phyloP scores from a whole-genome alignment of 345 rosid species.

The Geranium rotundifolium region DNA sequence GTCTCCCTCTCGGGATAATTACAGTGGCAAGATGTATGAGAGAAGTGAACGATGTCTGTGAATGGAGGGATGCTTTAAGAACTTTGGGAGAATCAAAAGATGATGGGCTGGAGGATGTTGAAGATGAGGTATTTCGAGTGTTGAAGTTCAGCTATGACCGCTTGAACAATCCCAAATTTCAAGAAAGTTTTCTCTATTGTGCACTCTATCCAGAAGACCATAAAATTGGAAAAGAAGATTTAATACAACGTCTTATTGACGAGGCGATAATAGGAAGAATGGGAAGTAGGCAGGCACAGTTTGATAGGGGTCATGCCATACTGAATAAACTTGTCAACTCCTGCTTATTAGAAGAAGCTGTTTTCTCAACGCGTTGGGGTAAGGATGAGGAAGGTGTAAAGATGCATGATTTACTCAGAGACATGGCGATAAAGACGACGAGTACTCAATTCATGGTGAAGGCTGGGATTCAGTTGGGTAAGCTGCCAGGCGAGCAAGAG shows the following conservation, averaged over 20 bases:
- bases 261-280: constrained; percentile 6
- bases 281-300: background rate
- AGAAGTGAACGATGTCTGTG: too few relatives aligned
- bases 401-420: constrained; percentile 16
- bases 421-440: constrained; percentile 8
- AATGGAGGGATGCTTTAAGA: constrained; percentile 12
- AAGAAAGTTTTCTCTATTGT: constrained; percentile 11
- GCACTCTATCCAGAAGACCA: constrained; percentile 10
- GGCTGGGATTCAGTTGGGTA: background rate
- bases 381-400: background rate
- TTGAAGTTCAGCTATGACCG: constrained; percentile 14
- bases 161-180: background rate
- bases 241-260: constrained; percentile 8
- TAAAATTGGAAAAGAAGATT: background rate
- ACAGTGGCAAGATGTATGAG: too few relatives aligned
- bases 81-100: constrained; percentile 1
- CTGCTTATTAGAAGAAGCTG: constrained; percentile 11
- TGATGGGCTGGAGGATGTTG: background rate
- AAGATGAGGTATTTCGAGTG: background rate
- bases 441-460: background rate
- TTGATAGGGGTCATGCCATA: constrained; percentile 4
- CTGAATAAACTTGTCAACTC: constrained; percentile 2
- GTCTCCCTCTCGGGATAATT: too few relatives aligned
- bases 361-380: too few relatives aligned
- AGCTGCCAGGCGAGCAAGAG: constrained; percentile 5